Evolutionary conservation across 1,284 basidiomycete genomes (phyloP), one percentile per base, ranked within the genome.

Genomic region (Sporisorium sorghi): DNA sequence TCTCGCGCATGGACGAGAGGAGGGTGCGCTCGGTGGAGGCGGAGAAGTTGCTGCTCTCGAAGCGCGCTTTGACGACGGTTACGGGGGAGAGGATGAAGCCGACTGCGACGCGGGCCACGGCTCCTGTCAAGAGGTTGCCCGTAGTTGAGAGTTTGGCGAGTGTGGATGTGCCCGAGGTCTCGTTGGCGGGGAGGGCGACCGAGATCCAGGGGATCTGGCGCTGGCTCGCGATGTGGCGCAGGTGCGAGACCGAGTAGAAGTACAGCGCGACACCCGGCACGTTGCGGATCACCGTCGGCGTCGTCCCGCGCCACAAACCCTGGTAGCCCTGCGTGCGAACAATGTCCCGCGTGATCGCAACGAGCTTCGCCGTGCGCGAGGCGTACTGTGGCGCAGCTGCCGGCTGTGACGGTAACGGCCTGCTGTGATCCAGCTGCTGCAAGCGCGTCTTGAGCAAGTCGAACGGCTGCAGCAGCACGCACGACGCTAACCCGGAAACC

Each of bases 81-180:
- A 99, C 90, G 0, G 96, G 97, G 83, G 96, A 98, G 65, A 99
- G 83, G 0, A 95, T 71, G 78, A 97, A 91, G 0, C 96, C 96
- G 1, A 98, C 92, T 0, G 87, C 87, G 12, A 94, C 91, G 49
- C 97, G 89, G 0, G 93, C 90, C 4, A 91, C 88, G 0, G 94
- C 95, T 2, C 96, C 96, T 0, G 96, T 91, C 12, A 97, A 59
- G 2, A 99, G 87, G 85, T 99, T 98, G 0, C 95, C 96, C 64
- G 89, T 87, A 43, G 86, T 89, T 0, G 90, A 91, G 7, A 97
- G 88, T 64, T 90, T 91, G 28, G 82, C 77, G 8, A 78, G 49
- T 8, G 79, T 76, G 19, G 71, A 76, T 26, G 71, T 49, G 35
- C 51, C 59, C 40, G 74, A 86, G 75, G 85, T 85, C 60, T 83